phyloP scores from a whole-genome alignment of 176 grass and related monocot species.

The Miscanthus lutarioriparius region DNA sequence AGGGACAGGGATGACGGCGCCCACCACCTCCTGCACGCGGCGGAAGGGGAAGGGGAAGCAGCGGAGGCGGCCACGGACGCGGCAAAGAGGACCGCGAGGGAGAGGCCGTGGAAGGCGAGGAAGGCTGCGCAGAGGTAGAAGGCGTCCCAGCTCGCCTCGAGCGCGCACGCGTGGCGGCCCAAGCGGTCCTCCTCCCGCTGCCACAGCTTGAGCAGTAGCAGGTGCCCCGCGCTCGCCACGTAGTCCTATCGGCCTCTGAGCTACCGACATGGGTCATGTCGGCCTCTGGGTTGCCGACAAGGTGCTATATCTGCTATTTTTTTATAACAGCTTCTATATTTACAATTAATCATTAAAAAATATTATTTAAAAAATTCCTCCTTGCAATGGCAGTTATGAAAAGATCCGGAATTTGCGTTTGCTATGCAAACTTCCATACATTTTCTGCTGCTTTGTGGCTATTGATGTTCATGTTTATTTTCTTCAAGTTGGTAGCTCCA shows the following conservation, averaged over 20 bases:
- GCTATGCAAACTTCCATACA: neutral
- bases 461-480: neutral
- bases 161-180: constrained; percentile 48
- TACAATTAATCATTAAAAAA: too few species aligned
- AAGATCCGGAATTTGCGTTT: neutral
- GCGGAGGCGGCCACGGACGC: constrained; percentile 40
- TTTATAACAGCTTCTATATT: too few species aligned
- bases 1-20: constrained; percentile 62
- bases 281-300: too few species aligned
- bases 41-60: neutral
- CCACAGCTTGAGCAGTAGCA: constrained; percentile 91
- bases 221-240: constrained; percentile 70
- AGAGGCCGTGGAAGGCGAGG: constrained; percentile 83
- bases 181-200: constrained; percentile 78
- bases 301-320: too few species aligned
- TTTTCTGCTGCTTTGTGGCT: neutral
- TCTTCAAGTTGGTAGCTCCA: neutral
- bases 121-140: constrained; percentile 90
- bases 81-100: constrained; percentile 72
- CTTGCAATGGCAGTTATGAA: neutral
- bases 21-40: constrained; percentile 72
- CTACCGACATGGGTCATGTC: too few species aligned
- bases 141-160: constrained; percentile 63
- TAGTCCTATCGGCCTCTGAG: too few species aligned
- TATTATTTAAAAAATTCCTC: too few species aligned